A percentile compares a stretch with the other conserved stretches of the same genome.
phyloP scores from a whole-genome alignment of 352 stramenopile species.

The Pythium chondricola region DNA sequence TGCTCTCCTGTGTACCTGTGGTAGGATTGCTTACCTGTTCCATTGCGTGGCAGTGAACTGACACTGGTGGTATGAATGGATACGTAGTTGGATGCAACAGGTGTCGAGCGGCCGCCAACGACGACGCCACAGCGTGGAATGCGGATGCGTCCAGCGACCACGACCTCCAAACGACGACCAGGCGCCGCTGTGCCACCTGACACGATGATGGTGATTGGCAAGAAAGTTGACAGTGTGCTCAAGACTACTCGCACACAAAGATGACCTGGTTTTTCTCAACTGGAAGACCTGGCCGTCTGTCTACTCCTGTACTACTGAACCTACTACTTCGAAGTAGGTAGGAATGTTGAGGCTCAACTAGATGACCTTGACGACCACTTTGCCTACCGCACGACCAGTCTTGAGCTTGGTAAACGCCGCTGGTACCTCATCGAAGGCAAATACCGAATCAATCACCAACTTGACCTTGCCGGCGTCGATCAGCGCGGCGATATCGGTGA shows the following conservation, averaged over 20 bases:
- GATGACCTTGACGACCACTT: slow-evolving; percentile 17
- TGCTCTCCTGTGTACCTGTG: slow-evolving; percentile 13
- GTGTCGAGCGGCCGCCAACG: no score
- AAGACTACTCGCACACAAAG: neutral
- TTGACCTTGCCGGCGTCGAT: slow-evolving; percentile 32
- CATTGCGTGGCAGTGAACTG: neutral
- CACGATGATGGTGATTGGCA: slow-evolving; percentile 9
- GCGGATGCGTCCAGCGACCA: no score
- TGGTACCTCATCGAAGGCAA: slow-evolving; percentile 31
- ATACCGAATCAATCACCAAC: slow-evolving; percentile 29
- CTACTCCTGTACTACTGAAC: no score
- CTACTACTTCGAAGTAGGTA: no score
- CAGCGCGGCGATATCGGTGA: slow-evolving; percentile 32
- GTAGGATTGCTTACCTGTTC: neutral
- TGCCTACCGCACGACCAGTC: slow-evolving; percentile 33
- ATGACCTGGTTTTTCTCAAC: no score
- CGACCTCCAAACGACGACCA: no score
- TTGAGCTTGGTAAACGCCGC: slow-evolving; percentile 46
- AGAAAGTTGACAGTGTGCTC: slow-evolving; percentile 3
- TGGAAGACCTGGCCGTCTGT: no score
- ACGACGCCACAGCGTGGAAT: no score
- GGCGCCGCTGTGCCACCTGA: neutral
- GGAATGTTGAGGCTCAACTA: neutral
- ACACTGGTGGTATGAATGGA: no score
- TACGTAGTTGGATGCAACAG: no score